Percentiles rank a stretch among this genome's conserved stretches.
These are phyloP conservation scores for Brassica carinata DNA, from an alignment of 345 rosid genomes.

Conservation along the genomic window DNA sequence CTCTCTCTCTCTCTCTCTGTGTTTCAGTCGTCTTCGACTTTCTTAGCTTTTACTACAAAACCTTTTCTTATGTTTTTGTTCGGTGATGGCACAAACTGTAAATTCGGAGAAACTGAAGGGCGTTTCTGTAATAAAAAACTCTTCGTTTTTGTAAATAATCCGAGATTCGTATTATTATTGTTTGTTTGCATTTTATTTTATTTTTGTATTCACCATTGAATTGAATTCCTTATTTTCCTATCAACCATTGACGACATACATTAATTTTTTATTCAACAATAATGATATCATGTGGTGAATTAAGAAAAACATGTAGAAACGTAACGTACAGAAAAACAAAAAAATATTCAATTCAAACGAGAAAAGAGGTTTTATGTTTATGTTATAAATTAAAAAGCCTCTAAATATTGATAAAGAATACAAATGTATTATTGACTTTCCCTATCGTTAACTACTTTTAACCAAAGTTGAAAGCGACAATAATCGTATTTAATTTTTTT, in stretches of 20 bases:
- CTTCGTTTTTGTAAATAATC: neutral
- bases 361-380: neutral
- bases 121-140: neutral
- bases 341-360: neutral
- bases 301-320: neutral
- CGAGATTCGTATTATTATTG: neutral
- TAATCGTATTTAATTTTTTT: neutral
- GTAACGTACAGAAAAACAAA: neutral
- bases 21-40: slow-evolving; percentile 17
- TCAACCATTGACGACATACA: neutral
- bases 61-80: slow-evolving; percentile 35
- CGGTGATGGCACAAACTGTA: slow-evolving; percentile 57
- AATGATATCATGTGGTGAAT: neutral
- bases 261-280: neutral
- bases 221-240: neutral
- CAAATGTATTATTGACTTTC: neutral
- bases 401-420: neutral
- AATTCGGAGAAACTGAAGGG: slow-evolving; percentile 30
- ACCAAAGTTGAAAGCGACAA: slow-evolving; percentile 3
- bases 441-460: neutral
- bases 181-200: neutral
- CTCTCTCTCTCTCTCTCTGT: neutral
- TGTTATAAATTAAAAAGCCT: neutral
- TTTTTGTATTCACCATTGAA: neutral
- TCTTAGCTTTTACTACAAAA: slow-evolving; percentile 39